A percentile compares a stretch with the other conserved stretches of the same genome.
Evolutionary conservation across 371 early-diverging fungal genomes (phyloP).

Genomic region (Haplosporangium sp.): DNA sequence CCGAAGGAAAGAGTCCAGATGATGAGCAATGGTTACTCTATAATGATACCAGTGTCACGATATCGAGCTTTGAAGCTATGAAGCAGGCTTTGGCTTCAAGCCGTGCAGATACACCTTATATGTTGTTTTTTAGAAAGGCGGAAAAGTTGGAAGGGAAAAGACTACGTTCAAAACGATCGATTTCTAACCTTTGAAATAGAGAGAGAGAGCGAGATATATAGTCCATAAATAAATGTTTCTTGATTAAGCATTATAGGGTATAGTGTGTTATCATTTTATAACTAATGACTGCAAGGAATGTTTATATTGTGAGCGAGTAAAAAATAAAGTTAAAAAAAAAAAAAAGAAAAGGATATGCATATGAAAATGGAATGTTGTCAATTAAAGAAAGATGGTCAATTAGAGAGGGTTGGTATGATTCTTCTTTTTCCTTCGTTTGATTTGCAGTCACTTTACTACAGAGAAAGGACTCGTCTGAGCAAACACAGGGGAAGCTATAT

Average conservation of each 20-base stretch:
- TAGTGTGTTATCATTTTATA: no score
- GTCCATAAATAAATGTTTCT: no score
- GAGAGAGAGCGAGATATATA: background rate
- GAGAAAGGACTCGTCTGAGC: background rate
- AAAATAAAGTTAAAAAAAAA: background rate
- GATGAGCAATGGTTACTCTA: slow-evolving; percentile 32
- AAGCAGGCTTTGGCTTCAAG: slow-evolving; percentile 26
- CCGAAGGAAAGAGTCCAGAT: background rate
- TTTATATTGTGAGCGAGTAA: background rate
- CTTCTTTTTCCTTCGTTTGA: slow-evolving; percentile 3
- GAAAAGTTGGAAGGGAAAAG: background rate
- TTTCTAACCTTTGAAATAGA: slow-evolving; percentile 21
- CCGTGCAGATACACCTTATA: slow-evolving; percentile 40
- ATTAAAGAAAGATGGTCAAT: background rate
- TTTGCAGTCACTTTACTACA: background rate
- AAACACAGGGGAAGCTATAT: background rate
- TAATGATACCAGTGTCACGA: slow-evolving; percentile 41
- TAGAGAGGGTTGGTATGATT: background rate
- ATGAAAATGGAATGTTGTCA: background rate
- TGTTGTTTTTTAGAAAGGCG: slow-evolving; percentile 33
- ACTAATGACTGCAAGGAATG: no score
- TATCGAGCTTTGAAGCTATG: slow-evolving; percentile 38
- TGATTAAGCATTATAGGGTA: no score
- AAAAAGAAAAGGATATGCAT: no score
- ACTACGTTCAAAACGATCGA: slow-evolving; percentile 2